Evolutionary conservation across 768 basidiomycete genomes (phyloP).

Genomic region (Rhodotorula paludigena): DNA sequence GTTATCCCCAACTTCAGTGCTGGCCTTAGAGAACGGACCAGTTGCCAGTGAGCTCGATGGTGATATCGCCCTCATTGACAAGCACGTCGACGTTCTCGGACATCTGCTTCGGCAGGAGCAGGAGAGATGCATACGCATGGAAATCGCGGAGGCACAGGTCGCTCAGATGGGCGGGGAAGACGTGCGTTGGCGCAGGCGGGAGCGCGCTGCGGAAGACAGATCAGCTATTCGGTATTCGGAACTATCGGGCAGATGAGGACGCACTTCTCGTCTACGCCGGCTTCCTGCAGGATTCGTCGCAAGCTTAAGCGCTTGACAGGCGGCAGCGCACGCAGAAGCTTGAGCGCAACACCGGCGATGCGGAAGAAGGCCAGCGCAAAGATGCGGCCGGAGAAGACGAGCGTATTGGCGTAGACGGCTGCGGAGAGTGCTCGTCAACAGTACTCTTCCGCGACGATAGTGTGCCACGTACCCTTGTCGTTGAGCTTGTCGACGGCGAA

Average conservation of each 20-base stretch:
- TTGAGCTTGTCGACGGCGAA: conserved; percentile 52
- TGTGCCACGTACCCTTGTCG: conserved; percentile 45
- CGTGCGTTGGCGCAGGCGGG: conserved; percentile 25
- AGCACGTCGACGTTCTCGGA: no score
- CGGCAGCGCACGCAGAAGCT: conserved; percentile 50
- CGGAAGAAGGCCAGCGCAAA: conserved; percentile 52
- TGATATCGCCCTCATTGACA: no score
- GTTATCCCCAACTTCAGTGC: no score
- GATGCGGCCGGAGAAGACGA: conserved; percentile 50
- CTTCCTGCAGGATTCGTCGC: conserved; percentile 46
- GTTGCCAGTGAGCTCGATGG: conserved; percentile 43
- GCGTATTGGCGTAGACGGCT: conserved; percentile 52
- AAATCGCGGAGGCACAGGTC: conserved; percentile 46
- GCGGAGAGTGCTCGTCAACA: neutral
- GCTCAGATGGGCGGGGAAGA: conserved; percentile 45
- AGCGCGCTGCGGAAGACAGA: neutral
- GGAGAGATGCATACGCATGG: conserved; percentile 39
- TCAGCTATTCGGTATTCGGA: neutral
- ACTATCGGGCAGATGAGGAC: neutral
- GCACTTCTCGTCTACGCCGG: conserved; percentile 31
- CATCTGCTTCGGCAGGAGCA: neutral
- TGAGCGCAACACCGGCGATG: conserved; percentile 50
- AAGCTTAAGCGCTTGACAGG: conserved; percentile 47
- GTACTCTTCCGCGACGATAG: accelerated
- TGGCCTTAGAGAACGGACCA: conserved; percentile 20